Conservation (phyloP, 352 stramenopile species). For the Globisporangium takayamanum region DNA sequence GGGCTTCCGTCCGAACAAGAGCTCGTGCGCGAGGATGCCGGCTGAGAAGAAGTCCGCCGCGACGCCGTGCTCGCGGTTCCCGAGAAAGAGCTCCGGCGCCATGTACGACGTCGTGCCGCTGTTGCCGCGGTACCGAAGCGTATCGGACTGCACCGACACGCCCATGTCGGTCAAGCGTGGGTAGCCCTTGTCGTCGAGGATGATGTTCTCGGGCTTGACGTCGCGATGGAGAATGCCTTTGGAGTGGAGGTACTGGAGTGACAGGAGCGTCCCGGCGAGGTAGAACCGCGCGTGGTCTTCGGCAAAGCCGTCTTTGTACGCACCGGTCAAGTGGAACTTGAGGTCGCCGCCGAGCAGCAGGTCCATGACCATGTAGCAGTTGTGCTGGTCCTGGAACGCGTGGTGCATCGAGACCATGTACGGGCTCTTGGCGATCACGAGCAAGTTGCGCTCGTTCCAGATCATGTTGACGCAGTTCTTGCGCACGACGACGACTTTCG, state of each 20-base stretch:
- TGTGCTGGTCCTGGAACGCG: slow-evolving; percentile 54
- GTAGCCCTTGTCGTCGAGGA: slow-evolving; percentile 74
- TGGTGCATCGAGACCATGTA: slow-evolving; percentile 61
- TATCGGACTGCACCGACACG: slow-evolving; percentile 47
- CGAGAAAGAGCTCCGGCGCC: slow-evolving; percentile 60
- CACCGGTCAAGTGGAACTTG: slow-evolving; percentile 53
- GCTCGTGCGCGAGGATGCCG: slow-evolving; percentile 47
- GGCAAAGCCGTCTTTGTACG: slow-evolving; percentile 44
- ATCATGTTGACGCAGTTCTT: slow-evolving; percentile 66
- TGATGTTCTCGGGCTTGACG: slow-evolving; percentile 83
- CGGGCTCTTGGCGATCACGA: slow-evolving; percentile 39
- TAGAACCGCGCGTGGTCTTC: slow-evolving; percentile 56
- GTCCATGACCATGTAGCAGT: slow-evolving; percentile 80
- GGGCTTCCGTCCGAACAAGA: slow-evolving; percentile 39
- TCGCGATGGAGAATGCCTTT: slow-evolving; percentile 72
- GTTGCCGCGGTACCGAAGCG: slow-evolving; percentile 37
- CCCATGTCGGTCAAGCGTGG: slow-evolving; percentile 68
- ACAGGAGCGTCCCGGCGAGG: slow-evolving; percentile 45
- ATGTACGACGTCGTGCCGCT: slow-evolving; percentile 70
- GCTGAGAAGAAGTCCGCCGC: slow-evolving; percentile 61
- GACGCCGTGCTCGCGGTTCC: slow-evolving; percentile 43
- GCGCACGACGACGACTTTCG: slow-evolving; percentile 47
- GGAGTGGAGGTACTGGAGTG: slow-evolving; percentile 61
- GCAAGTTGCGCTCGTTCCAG: slow-evolving; percentile 69
- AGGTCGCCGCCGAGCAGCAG: slow-evolving; percentile 66